Percentiles rank a stretch among this genome's conserved stretches.
These are phyloP conservation scores for Dothistroma septosporum DNA, from an alignment of 2,329 filamentous ascomycete genomes.

Conservation along the genomic window DNA sequence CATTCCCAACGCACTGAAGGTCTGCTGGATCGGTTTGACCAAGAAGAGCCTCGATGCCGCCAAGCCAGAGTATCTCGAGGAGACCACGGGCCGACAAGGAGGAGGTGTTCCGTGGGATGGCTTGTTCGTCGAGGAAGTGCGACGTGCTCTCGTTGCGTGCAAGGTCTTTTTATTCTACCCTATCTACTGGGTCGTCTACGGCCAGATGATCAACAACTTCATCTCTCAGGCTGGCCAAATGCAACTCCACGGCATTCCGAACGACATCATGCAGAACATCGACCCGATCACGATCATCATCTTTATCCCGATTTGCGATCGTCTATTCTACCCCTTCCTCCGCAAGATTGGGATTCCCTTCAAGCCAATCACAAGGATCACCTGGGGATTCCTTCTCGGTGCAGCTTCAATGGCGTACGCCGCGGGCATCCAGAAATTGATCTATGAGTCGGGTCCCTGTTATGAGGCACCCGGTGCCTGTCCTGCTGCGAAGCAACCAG, in stretches of 20 bases:
- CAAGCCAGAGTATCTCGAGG: slow-evolving; percentile 61
- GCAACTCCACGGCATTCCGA: slow-evolving; percentile 44
- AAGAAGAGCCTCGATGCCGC: slow-evolving; percentile 48
- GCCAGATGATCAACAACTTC: slow-evolving; percentile 46
- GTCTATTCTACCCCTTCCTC: slow-evolving; percentile 38
- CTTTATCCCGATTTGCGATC: slow-evolving; percentile 44
- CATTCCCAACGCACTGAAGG: slow-evolving; percentile 55
- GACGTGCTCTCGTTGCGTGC: slow-evolving; percentile 61
- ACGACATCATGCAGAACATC: slow-evolving; percentile 41
- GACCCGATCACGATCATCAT: slow-evolving; percentile 43
- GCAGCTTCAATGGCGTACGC: slow-evolving; percentile 52
- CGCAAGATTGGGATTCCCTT: slow-evolving; percentile 36
- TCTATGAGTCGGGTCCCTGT: slow-evolving; percentile 51
- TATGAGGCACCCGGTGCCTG: slow-evolving; percentile 39
- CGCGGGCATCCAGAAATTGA: slow-evolving; percentile 51
- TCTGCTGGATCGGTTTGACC: slow-evolving; percentile 54
- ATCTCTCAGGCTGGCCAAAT: slow-evolving; percentile 42
- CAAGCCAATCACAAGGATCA: slow-evolving; percentile 50
- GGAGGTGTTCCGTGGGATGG: slow-evolving; percentile 74
- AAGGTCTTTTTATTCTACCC: slow-evolving; percentile 58
- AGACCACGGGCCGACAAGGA: slow-evolving; percentile 52
- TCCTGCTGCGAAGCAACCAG: slow-evolving; percentile 29
- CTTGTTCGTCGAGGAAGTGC: slow-evolving; percentile 71
- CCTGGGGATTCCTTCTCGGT: slow-evolving; percentile 50
- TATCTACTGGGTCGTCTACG: slow-evolving; percentile 58